These are phyloP conservation scores for Phoma herbarum DNA, from an alignment of 2,329 filamentous ascomycete species.

Conservation along the genomic window DNA sequence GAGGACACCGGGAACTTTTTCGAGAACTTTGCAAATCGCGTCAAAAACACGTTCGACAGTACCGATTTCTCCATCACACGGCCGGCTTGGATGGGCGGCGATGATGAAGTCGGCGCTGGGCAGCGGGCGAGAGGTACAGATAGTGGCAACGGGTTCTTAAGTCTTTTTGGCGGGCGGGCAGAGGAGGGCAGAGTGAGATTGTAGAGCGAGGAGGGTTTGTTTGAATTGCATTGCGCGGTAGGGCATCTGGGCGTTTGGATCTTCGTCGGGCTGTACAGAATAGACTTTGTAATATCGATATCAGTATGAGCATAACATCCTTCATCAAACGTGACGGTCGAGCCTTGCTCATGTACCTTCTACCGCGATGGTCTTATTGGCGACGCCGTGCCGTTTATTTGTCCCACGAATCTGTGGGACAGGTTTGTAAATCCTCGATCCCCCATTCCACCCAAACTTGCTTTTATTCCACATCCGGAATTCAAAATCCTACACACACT, in stretches of 20 bases:
- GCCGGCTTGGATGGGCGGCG: conserved; percentile 81
- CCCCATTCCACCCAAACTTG: too few species aligned
- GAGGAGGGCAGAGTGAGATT: conserved; percentile 48
- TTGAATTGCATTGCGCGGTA: background rate
- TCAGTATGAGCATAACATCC: background rate
- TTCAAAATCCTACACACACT: too few species aligned
- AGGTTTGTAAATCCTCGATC: too few species aligned
- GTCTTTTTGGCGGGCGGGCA: conserved; percentile 45
- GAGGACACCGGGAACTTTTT: conserved; percentile 84
- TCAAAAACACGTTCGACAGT: conserved; percentile 91
- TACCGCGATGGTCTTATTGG: too few species aligned
- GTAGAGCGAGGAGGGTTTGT: conserved; percentile 6
- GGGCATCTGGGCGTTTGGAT: background rate
- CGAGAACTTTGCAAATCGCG: conserved; percentile 79
- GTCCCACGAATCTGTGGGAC: too few species aligned
- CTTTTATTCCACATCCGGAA: too few species aligned
- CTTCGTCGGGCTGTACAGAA: background rate
- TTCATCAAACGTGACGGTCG: too few species aligned
- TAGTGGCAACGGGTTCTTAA: conserved; percentile 33
- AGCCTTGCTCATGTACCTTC: too few species aligned
- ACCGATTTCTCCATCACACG: conserved; percentile 63
- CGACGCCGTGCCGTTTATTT: too few species aligned
- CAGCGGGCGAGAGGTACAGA: conserved; percentile 22
- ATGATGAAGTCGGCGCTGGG: conserved; percentile 33
- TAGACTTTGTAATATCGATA: background rate